A percentile compares a stretch with the other conserved stretches of the same genome.
Evolutionary conservation across 495 filamentous ascomycete species (phyloP).

Genomic region (Tuber calosporum): DNA sequence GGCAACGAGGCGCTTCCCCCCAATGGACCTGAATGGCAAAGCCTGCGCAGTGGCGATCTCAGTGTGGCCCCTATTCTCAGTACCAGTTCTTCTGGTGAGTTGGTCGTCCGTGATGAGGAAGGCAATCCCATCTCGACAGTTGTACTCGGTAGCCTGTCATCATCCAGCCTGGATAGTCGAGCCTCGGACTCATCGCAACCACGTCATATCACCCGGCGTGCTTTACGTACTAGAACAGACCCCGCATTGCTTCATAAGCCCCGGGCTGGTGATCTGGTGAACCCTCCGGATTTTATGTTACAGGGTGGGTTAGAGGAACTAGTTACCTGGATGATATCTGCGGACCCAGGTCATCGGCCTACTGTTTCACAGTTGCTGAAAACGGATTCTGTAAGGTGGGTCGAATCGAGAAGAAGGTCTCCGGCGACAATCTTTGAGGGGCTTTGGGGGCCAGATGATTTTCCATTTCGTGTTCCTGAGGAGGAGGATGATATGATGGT

Average conservation of each 20-base stretch:
- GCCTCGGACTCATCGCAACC: conserved; percentile 17
- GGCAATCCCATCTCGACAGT: conserved; percentile 56
- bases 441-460: conserved; percentile 73
- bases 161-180: conserved; percentile 35
- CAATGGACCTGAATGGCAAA: conserved; percentile 82
- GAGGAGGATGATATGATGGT: conserved; percentile 30
- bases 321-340: conserved; percentile 80
- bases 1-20: conserved; percentile 86
- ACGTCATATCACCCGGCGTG: conserved; percentile 33
- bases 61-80: conserved; percentile 78
- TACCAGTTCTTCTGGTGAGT: conserved; percentile 60
- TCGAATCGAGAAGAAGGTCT: conserved; percentile 62
- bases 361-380: conserved; percentile 63
- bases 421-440: conserved; percentile 91
- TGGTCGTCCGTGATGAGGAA: conserved; percentile 50
- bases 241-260: conserved; percentile 47
- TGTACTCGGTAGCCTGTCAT: conserved; percentile 44
- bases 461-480: conserved; percentile 10
- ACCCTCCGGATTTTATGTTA: conserved; percentile 81
- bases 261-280: conserved; percentile 58
- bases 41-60: conserved; percentile 76
- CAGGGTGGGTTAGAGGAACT: conserved; percentile 75
- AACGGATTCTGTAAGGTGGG: conserved; percentile 66
- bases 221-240: conserved; percentile 13
- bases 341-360: conserved; percentile 65